Evolutionary conservation across 331 rosid species (phyloP).

Genomic region (Pyracantha coccinea): DNA sequence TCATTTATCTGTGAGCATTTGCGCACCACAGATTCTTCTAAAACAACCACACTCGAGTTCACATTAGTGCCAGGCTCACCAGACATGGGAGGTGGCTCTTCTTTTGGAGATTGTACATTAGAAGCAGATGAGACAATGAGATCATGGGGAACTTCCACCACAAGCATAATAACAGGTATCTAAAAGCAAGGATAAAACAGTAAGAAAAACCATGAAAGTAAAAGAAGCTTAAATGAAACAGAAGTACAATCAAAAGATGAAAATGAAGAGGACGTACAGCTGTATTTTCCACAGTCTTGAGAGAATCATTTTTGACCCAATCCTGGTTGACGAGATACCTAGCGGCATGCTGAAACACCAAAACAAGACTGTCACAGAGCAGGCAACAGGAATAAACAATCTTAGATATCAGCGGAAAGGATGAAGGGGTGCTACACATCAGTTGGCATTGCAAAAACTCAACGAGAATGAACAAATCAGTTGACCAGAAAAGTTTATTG

Average conservation of each 20-base stretch:
- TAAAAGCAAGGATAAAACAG: conserved; percentile 25
- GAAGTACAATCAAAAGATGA: not conserved
- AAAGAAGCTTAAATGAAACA: conserved; percentile 7
- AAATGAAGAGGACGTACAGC: conserved; percentile 51
- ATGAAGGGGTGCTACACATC: not conserved
- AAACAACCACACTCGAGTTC: conserved; percentile 35
- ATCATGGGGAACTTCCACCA: conserved; percentile 90
- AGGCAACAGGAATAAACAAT: not conserved
- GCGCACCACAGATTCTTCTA: conserved; percentile 49
- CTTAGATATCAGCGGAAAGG: not conserved
- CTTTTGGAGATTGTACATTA: conserved; percentile 70
- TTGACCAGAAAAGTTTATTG: not conserved
- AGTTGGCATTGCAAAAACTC: not conserved
- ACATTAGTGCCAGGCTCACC: conserved; percentile 38
- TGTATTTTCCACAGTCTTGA: conserved; percentile 94
- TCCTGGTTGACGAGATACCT: conserved; percentile 97
- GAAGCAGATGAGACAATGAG: conserved; percentile 56
- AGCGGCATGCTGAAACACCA: conserved; percentile 85
- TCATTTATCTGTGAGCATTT: conserved; percentile 44
- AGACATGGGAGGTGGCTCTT: conserved; percentile 32
- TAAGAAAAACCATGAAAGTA: conserved; percentile 13
- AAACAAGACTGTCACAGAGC: conserved; percentile 19
- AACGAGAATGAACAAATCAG: not conserved
- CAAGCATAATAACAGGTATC: conserved; percentile 98
- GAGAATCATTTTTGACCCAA: conserved; percentile 93